Evolutionary conservation across 1,284 basidiomycete genomes (phyloP).

Genomic region (Cryptococcus sp.): DNA sequence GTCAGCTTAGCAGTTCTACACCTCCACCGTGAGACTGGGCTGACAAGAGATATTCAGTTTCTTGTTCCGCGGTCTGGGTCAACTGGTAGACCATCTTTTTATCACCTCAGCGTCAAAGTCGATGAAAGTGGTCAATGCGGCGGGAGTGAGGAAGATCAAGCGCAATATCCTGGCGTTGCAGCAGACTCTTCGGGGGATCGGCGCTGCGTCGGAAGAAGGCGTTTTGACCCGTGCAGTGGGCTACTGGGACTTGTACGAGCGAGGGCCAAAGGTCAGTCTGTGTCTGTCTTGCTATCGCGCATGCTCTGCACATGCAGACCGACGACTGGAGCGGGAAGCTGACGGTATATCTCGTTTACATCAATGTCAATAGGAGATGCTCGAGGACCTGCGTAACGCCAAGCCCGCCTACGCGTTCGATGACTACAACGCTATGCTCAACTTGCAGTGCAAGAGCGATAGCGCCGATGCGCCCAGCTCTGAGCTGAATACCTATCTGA

Average conservation of each 20-base stretch:
- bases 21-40: not conserved
- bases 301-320: too few species aligned
- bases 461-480: slow-evolving; percentile 42
- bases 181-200: slow-evolving; percentile 82
- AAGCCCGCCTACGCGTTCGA: slow-evolving; percentile 75
- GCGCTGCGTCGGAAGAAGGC: slow-evolving; percentile 61
- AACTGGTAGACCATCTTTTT: slow-evolving; percentile 80
- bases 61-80: slow-evolving; percentile 82
- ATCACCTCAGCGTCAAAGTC: slow-evolving; percentile 69
- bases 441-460: slow-evolving; percentile 80
- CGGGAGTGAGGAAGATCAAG: slow-evolving; percentile 84
- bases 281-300: not conserved
- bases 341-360: too few species aligned
- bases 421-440: slow-evolving; percentile 86
- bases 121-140: slow-evolving; percentile 70
- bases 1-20: slow-evolving; percentile 57
- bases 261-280: slow-evolving; percentile 68
- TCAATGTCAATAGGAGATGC: slow-evolving; percentile 62
- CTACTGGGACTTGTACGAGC: slow-evolving; percentile 78
- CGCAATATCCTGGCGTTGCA: slow-evolving; percentile 90
- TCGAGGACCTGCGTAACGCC: slow-evolving; percentile 64
- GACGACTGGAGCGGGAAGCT: too few species aligned
- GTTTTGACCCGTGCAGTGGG: slow-evolving; percentile 74
- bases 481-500: slow-evolving; percentile 51
- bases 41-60: slow-evolving; percentile 55